Conservation (phyloP, 306 rosid species). For the Ammopiptanthus mongolicus region DNA sequence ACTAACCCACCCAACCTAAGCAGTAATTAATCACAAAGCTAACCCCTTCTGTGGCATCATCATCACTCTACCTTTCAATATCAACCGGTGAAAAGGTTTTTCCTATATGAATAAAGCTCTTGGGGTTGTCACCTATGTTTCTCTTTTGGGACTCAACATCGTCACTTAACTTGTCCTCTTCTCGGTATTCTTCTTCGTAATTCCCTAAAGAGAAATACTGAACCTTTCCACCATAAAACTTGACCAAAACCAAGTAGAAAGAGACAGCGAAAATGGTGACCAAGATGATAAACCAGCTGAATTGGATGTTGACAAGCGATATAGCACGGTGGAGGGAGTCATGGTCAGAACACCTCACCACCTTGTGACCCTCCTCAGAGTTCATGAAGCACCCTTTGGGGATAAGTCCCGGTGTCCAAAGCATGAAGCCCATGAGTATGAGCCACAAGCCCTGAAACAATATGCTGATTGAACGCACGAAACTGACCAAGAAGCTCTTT, state of each 20-base stretch:
- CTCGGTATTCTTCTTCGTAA: conserved; percentile 17
- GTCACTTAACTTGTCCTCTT: conserved; percentile 5
- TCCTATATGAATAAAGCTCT: conserved; percentile 45
- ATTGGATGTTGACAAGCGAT: conserved; percentile 53
- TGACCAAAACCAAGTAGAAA: conserved; percentile 40
- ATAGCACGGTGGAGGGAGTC: conserved; percentile 57
- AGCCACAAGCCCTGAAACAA: conserved; percentile 74
- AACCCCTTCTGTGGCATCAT: neutral
- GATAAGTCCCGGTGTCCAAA: conserved; percentile 63
- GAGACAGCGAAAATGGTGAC: conserved; percentile 36
- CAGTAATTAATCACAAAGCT: neutral
- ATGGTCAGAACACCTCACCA: conserved; percentile 44
- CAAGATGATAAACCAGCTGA: conserved; percentile 61
- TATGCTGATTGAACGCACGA: conserved; percentile 57
- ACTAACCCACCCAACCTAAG: neutral
- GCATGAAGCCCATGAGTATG: conserved; percentile 53
- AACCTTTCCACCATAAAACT: conserved; percentile 20
- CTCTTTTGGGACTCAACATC: conserved; percentile 62
- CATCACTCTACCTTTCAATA: conserved; percentile 45
- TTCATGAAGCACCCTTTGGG: conserved; percentile 66
- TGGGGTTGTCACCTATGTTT: conserved; percentile 15
- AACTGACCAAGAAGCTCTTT: conserved; percentile 49
- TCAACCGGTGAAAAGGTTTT: conserved; percentile 31
- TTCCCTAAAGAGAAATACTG: conserved; percentile 37
- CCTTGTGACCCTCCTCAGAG: conserved; percentile 53